Evolutionary conservation across 73 alveolate species (phyloP), one percentile per base, ranked within the genome.

Genomic region (Tetrahymena malaccensis): DNA sequence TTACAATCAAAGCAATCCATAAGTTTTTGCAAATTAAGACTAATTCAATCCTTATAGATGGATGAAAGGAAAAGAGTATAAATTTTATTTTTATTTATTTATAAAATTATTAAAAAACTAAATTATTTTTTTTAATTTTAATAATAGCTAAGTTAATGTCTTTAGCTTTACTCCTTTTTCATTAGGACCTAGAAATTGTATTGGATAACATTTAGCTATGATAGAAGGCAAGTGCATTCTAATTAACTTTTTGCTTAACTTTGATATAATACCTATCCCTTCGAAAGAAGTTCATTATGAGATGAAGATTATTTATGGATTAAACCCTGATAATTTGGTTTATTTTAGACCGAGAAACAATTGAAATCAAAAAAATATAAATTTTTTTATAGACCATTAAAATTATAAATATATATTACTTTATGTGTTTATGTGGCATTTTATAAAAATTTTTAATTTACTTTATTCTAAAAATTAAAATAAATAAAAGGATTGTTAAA

Each of bases 41-140:
- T 50, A 57, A 21, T 85, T 94, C 37, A 85, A 94, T 19, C 96
- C 96, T 40, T 94, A 94, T 27, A 94, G 96, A 94, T 94, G 96
- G 96, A 94, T 50, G 83, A 50, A 50, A 50, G 83, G 83, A 50
- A 19, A 50, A 50, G 83, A 50, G 83, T 50, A 85, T 4, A 38
- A 35, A 40, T 10, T n/a, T n/a, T n/a, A n/a, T n/a, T n/a, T n/a
- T n/a, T n/a, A 40, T 40, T 8, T 35, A 35, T 40, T 40, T 40
- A 40, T 84, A 94, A 7, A 40, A 40, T 40, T 40, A 40, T 4
- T 7, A 40, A 4, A 4, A 40, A 40, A 40, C 9, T 40, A 40
- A 40, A 40, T 40, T 6, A 40, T 40, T 40, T 40, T 40, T 40
- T 0, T 6, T 4, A 94, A 94, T 31, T 94, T 83, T 38, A 85